Base-by-base conservation (phyloP, 768 basidiomycete species). In the Pleurotus tuoliensis region DNA sequence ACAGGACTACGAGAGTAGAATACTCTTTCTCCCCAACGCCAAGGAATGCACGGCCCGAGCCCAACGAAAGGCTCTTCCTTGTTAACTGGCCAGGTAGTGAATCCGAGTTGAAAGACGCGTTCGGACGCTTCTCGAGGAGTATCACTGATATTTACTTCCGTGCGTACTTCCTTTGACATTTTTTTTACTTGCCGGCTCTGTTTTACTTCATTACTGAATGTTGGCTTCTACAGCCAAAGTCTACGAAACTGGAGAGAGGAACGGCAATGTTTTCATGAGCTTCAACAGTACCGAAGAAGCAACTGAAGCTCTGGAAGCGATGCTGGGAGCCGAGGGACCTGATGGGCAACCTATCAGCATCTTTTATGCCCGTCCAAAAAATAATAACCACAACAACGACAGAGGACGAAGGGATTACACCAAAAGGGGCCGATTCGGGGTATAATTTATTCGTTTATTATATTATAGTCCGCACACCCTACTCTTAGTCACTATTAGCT, bases 231-330 rank as follows among this genome's bases (percentile, higher is more conserved):
- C 47, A 77, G 72, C 73, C 59, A 73, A 70, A 58, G 63, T 67
- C 58, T 66, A 56, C n/a, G 58, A 68, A 20, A 72, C 66, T 0
- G 71, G 73, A 24, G 63, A 62, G 13, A 56, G 57, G 8, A 64
- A 56, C n/a, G 67, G 69, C 5, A 68, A 61, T 3, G 82, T 78
- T 22, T 87, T 84, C 69, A 64, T 88, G 55, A 76, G 83, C 58
- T 86, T 88, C 65, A 68, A 59, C 47, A 62, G 66, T 55, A 66
- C 75, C 47, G 70, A 78, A n/a, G 56, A 66, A 3, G 82, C 86
- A 6, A 74, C 74, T 37, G 69, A 76, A 57, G 86, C 79, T 1
- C 67, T 84, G 59, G 61, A 74, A 7, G 64, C 67, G 34, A 63
- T 82, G 22, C 18, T n/a, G 9, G 38, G 24, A 18, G 18, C 12